These are phyloP conservation scores for Leucaena leucocephala DNA, from an alignment of 306 rosid species.

Conservation along the genomic window DNA sequence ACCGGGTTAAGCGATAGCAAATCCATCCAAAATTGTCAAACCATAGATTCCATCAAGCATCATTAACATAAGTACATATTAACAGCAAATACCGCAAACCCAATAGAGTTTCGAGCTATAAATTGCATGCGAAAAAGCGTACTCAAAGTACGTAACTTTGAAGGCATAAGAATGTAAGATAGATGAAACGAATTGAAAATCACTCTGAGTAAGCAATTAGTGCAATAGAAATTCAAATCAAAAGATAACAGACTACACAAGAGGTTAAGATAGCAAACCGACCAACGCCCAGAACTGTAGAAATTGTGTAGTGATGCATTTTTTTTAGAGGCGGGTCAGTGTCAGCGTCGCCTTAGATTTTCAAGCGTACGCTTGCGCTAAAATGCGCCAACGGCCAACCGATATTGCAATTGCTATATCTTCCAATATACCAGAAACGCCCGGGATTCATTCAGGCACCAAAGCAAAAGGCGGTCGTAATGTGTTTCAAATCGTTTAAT, in stretches of 20 bases:
- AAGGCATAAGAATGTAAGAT: slow-evolving; percentile 51
- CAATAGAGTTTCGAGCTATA: slow-evolving; percentile 2
- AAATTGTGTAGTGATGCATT: slow-evolving; percentile 32
- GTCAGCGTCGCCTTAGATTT: slow-evolving; percentile 28
- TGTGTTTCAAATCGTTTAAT: not conserved
- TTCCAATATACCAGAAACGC: not conserved
- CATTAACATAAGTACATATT: not conserved
- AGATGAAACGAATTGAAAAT: slow-evolving; percentile 46
- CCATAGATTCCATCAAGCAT: not conserved
- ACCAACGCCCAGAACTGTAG: slow-evolving; percentile 40
- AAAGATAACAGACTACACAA: not conserved
- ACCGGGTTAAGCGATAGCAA: slow-evolving; percentile 50
- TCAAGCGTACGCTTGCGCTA: slow-evolving; percentile 25
- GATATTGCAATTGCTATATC: not conserved
- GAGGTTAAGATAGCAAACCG: slow-evolving; percentile 25
- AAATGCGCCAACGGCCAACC: slow-evolving; percentile 1
- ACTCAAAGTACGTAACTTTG: slow-evolving; percentile 8
- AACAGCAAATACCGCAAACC: not conserved
- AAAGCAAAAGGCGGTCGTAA: not conserved
- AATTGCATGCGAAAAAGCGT: slow-evolving; percentile 1
- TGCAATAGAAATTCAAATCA: not conserved
- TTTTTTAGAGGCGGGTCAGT: slow-evolving; percentile 4
- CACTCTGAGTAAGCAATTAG: not conserved
- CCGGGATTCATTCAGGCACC: not conserved
- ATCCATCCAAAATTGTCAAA: not conserved